Percentiles rank a stretch among this genome's conserved stretches.
phyloP scores from a whole-genome alignment of 1,284 basidiomycete species.

The Tylopilus sp. region DNA sequence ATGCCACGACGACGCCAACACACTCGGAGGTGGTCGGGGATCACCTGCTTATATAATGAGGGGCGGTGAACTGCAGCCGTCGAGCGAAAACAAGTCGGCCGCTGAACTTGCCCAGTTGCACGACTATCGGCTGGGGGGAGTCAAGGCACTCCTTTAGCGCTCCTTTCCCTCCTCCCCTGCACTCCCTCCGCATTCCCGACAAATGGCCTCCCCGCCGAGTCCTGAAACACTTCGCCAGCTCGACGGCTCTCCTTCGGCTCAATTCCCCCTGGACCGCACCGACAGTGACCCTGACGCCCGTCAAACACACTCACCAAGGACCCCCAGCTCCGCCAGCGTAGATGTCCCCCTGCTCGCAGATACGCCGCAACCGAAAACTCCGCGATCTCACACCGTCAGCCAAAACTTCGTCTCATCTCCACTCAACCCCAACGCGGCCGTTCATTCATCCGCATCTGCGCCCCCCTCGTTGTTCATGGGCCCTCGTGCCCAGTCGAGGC shows the following conservation, averaged over 20 bases:
- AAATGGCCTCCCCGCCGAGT: conserved; percentile 6
- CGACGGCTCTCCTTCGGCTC: not conserved
- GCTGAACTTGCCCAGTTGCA: no score
- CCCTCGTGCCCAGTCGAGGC: conserved; percentile 34
- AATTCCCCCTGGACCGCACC: conserved; percentile 1
- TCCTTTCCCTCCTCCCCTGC: not conserved
- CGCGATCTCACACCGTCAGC: conserved; percentile 32
- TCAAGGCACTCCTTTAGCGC: not conserved
- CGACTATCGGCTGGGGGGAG: conserved; percentile 1
- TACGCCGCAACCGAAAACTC: conserved; percentile 14
- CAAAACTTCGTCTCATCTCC: conserved; percentile 48
- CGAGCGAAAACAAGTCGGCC: no score
- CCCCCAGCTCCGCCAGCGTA: conserved; percentile 21
- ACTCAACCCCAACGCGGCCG: conserved; percentile 43
- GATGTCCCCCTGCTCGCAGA: conserved; percentile 22
- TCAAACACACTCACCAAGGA: conserved; percentile 13
- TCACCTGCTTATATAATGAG: no score
- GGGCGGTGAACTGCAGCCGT: no score
- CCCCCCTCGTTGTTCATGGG: conserved; percentile 23
- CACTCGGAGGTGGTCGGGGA: no score
- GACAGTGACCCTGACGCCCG: conserved; percentile 14
- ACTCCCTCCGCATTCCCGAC: not conserved
- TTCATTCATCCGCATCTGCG: conserved; percentile 9
- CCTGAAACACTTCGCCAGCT: not conserved
- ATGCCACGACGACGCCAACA: no score